Evolutionary conservation across 2,329 filamentous ascomycete genomes (phyloP), one percentile per base, ranked within the genome.

Genomic region (Penicillium capsulatum): DNA sequence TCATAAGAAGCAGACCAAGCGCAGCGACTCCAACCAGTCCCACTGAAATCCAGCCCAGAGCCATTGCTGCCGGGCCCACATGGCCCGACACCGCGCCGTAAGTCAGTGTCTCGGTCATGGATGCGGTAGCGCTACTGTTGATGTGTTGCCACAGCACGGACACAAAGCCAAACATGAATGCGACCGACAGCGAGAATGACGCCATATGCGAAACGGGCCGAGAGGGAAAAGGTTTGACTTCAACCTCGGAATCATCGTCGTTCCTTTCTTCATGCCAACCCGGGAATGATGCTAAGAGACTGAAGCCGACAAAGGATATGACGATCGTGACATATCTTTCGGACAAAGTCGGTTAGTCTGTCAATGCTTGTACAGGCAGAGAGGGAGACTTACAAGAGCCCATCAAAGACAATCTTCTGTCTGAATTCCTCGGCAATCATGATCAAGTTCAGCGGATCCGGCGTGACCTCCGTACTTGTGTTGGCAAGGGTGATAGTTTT

Each of bases 91-190:
- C 33, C 2, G 34, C 28, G 15, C 44, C 47, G 31, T 49, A 40
- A 7, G 17, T 42, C 15, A 51, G 30, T 6, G 26, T 39, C 13
- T 51, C 44, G 8, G 34, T 17, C 36, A 48, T 40, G 1, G 43
- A 42, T 9, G 35, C 40, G 2, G 44, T 39, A 8, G 47, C 30
- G 14, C 36, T 37, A 13, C 34, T 42, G 15, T 38, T 46, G 11
- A 51, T 38, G 29, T 51, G 47, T 31, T 47, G 40, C 48, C 48
- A 51, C 2, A 51, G 17, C 7, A 42, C 33, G 4, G 49, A 50
- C 9, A 46, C 19, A 17, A 48, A 27, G 6, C 4, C 13, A 11
- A 22, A 15, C 4, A 19, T 6, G 6, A 17, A n/a, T 10, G 19
- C 20, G 7, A 33, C 35, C 10, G 17, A 17, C 9, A 40, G 30